Conservation (phyloP, 306 rosid genomes). For the Quercus berberidifolia region DNA sequence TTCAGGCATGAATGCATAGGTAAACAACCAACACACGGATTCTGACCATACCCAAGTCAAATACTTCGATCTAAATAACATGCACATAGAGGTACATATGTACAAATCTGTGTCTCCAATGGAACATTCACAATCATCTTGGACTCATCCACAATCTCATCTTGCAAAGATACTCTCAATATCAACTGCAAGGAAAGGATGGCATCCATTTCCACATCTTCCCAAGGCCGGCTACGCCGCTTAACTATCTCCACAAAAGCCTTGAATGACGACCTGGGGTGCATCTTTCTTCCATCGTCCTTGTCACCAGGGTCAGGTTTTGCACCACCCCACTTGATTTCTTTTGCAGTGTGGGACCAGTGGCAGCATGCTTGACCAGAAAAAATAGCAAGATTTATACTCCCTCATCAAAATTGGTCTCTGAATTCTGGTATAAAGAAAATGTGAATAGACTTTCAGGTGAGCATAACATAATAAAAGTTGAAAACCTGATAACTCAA, state of each 20-base stretch:
- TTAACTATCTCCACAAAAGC: conserved; percentile 44
- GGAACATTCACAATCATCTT: conserved; percentile 33
- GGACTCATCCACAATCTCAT: conserved; percentile 20
- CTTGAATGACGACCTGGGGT: conserved; percentile 45
- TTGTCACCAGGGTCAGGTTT: conserved; percentile 37
- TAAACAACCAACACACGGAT: not conserved
- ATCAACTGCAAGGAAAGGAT: conserved; percentile 45
- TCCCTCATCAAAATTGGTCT: not conserved
- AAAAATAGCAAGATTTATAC: not conserved
- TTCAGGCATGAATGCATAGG: not conserved
- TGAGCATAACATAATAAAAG: not conserved
- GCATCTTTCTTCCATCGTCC: conserved; percentile 43
- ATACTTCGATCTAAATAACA: not conserved
- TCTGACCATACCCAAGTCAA: not conserved
- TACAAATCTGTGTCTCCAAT: conserved; percentile 9
- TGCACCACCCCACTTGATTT: conserved; percentile 44
- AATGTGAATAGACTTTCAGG: not conserved
- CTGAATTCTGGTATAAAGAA: not conserved
- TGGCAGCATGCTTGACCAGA: not conserved
- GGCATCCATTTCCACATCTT: conserved; percentile 48
- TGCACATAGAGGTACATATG: not conserved
- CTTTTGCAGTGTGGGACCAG: conserved; percentile 17
- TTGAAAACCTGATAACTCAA: not conserved
- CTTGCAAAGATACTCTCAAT: conserved; percentile 32
- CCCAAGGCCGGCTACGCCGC: conserved; percentile 36